Evolutionary conservation across 257 asterid species (phyloP), one percentile per base, ranked within the genome.

Genomic region (Craterostigma plantagineum): DNA sequence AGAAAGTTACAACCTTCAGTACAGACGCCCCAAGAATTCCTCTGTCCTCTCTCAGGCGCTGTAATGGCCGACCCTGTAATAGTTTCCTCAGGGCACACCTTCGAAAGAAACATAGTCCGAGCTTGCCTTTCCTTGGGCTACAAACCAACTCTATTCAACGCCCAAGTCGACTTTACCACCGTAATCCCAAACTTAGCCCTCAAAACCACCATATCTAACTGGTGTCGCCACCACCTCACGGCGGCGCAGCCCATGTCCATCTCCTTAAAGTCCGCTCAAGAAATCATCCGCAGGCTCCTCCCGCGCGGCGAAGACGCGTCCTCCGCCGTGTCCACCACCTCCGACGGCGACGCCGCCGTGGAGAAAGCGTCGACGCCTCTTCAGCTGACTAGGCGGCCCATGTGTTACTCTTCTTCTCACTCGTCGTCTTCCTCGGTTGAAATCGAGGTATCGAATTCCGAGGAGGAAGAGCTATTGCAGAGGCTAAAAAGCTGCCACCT

Each of bases 11-110:
- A 23, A 75, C 72, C 45, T 83, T 64, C 10, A 82, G 61, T 11
- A 86, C 65, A n/a, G n/a, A n/a, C 11, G 85, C 95, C 93, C 71
- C 69, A 8, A 10, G 98, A 87, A 56, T 87, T 87, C 45, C 0
- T 72, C 0, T 87, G 98, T 50, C 92, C 98, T 0, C 40, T 87
- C 4, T 79, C 98, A 0, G 71, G 73, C 34, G 51, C 69, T 13
- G 51, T 79, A 13, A 87, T 87, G 98, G 82, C 84, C 52, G 98
- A 87, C 62, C 98, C 98, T 0, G 93, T 87, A 2, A 69, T 87
- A 9, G 76, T 76, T 11, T 57, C 95, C 17, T 79, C 95, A 23
- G 95, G 95, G 43, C 93, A 82, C 65, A 65, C 93, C 4, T 87
- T 87, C 65, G 98, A 87, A 36, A 90, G 95, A 16, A 69, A 59